phyloP scores from a whole-genome alignment of 2,329 filamentous ascomycete species.

The Calonectria hawksworthii region DNA sequence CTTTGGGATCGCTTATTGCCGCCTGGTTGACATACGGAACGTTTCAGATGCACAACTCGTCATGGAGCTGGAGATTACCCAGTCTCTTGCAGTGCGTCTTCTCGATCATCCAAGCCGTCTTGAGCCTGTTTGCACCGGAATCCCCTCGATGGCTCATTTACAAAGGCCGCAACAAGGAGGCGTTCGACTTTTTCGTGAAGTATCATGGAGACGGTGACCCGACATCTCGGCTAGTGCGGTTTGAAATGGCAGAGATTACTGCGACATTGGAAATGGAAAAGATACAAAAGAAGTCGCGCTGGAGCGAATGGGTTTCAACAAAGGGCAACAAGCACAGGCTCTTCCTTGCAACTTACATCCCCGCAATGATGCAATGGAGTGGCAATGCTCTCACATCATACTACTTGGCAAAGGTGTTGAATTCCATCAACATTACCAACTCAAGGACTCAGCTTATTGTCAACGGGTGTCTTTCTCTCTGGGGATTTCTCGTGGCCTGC shows the following conservation, averaged over 20 bases:
- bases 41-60: slow-evolving; percentile 50
- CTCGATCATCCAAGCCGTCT: slow-evolving; percentile 21
- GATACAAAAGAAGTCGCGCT: slow-evolving; percentile 40
- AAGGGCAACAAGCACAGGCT: slow-evolving; percentile 49
- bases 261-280: slow-evolving; percentile 43
- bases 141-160: slow-evolving; percentile 44
- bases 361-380: slow-evolving; percentile 48
- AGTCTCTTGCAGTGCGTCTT: slow-evolving; percentile 60
- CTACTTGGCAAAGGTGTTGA: slow-evolving; percentile 57
- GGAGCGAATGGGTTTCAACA: slow-evolving; percentile 37
- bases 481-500: slow-evolving; percentile 53
- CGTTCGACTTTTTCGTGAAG: slow-evolving; percentile 35
- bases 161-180: slow-evolving; percentile 43
- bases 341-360: slow-evolving; percentile 48
- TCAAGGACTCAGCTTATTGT: slow-evolving; percentile 48
- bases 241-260: slow-evolving; percentile 42
- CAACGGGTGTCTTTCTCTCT: slow-evolving; percentile 49
- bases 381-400: slow-evolving; percentile 52
- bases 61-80: slow-evolving; percentile 65
- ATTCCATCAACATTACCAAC: slow-evolving; percentile 55
- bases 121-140: slow-evolving; percentile 37
- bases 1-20: slow-evolving; percentile 36
- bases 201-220: slow-evolving; percentile 40
- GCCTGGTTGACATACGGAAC: slow-evolving; percentile 57
- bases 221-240: slow-evolving; percentile 26